phyloP scores from a whole-genome alignment of 257 asterid genomes.

The Petunia axillaris region DNA sequence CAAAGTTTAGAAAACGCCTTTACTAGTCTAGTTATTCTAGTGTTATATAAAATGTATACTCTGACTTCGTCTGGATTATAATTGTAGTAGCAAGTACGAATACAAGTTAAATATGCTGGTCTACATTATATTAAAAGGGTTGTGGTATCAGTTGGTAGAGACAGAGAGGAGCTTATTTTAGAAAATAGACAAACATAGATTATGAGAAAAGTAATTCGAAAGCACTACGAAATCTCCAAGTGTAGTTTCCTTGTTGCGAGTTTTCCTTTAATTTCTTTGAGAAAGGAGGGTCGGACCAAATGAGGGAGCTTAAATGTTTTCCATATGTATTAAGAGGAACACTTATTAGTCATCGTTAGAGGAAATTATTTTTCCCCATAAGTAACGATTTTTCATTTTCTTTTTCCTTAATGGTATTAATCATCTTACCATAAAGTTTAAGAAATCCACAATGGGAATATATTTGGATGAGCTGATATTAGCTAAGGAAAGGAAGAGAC shows the following conservation, averaged over 20 bases:
- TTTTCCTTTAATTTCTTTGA: slow-evolving; percentile 32
- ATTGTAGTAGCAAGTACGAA: background rate
- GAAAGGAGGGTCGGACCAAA: background rate
- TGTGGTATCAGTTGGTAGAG: slow-evolving; percentile 36
- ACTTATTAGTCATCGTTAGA: too few species aligned
- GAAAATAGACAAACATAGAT: slow-evolving; percentile 22
- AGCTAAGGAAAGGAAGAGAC: background rate
- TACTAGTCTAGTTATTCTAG: background rate
- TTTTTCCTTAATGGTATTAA: background rate
- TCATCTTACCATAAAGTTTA: too few species aligned
- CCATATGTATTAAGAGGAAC: too few species aligned
- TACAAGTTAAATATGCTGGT: background rate
- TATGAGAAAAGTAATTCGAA: slow-evolving; percentile 18
- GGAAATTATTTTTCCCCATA: background rate
- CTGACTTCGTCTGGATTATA: background rate
- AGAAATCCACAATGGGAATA: too few species aligned
- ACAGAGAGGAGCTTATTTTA: background rate
- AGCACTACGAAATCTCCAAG: slow-evolving; percentile 39
- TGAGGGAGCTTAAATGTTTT: too few species aligned
- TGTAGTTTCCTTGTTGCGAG: slow-evolving; percentile 30
- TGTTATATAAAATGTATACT: too few species aligned
- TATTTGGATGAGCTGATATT: background rate
- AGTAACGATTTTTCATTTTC: slow-evolving; percentile 10
- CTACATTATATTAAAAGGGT: slow-evolving; percentile 13
- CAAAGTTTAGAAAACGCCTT: too few species aligned